Percentiles rank a stretch among this genome's conserved stretches.
Conservation (phyloP, 805 yeast genomes). For the Huiozyma naganishii region DNA sequence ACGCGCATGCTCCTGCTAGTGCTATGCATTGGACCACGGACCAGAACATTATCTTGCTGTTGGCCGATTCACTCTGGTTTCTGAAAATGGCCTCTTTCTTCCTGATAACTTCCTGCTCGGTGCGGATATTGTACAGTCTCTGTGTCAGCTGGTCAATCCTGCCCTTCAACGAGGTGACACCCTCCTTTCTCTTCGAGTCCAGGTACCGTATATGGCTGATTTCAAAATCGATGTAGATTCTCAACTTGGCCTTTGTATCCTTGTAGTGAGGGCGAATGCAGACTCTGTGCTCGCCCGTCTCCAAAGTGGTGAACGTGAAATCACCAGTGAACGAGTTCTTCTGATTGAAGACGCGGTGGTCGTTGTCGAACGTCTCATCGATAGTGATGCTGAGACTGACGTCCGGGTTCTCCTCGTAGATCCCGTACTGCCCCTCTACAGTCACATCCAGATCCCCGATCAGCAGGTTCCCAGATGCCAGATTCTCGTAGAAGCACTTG, state of each 20-base stretch:
- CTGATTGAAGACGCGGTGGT: conserved; percentile 68
- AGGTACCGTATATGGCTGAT: conserved; percentile 54
- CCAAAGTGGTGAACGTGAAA: conserved; percentile 73
- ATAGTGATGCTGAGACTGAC: conserved; percentile 37
- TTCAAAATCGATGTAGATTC: conserved; percentile 65
- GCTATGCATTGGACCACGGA: conserved; percentile 61
- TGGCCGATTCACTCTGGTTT: conserved; percentile 66
- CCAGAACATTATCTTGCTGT: conserved; percentile 64
- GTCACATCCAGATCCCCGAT: conserved; percentile 67
- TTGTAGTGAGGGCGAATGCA: conserved; percentile 52
- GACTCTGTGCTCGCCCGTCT: conserved; percentile 74
- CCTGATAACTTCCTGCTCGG: conserved; percentile 55
- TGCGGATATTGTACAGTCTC: conserved; percentile 46
- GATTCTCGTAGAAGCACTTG: conserved; percentile 76
- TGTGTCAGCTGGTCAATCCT: conserved; percentile 46
- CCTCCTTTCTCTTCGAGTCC: conserved; percentile 50
- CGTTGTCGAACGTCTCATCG: conserved; percentile 67
- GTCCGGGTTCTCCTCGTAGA: conserved; percentile 41
- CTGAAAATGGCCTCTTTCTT: conserved; percentile 68
- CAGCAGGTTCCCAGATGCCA: conserved; percentile 67
- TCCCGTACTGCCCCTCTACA: conserved; percentile 36
- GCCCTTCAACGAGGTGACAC: conserved; percentile 41
- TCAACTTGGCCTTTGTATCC: conserved; percentile 37
- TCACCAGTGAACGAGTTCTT: conserved; percentile 49
- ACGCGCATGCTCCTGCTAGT: conserved; percentile 54